phyloP scores from a whole-genome alignment of 2,329 filamentous ascomycete species.

The Pseudocercospora eumusae region DNA sequence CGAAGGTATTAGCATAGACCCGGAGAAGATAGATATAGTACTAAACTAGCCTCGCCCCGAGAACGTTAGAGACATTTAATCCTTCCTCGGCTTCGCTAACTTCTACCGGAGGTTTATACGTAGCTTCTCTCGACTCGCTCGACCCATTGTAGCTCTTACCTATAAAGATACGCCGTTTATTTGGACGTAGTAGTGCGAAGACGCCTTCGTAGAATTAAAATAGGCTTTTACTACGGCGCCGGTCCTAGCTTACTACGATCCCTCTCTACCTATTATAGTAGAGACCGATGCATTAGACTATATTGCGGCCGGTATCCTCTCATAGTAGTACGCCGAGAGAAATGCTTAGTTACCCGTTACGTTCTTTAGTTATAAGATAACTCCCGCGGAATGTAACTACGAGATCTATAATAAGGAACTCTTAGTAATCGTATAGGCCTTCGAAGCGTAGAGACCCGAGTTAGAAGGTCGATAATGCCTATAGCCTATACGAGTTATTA shows the following conservation, averaged over 20 bases:
- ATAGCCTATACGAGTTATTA: too few species aligned
- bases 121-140: not conserved
- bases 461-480: too few species aligned
- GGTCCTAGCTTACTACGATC: not conserved
- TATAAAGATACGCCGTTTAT: not conserved
- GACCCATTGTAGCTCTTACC: not conserved
- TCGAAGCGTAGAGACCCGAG: too few species aligned
- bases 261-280: not conserved
- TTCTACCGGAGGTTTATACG: too few species aligned
- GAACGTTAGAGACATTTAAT: constrained; percentile 1
- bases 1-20: too few species aligned
- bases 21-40: constrained; percentile 1
- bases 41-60: not conserved
- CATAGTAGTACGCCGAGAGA: not conserved
- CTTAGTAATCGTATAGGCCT: too few species aligned
- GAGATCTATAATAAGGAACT: too few species aligned
- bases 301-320: not conserved
- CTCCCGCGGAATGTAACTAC: too few species aligned
- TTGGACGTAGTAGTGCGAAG: not conserved
- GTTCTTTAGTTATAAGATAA: not conserved
- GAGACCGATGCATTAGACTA: not conserved
- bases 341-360: not conserved
- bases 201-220: too few species aligned
- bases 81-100: too few species aligned
- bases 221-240: not conserved